Evolutionary conservation across 163 green algal species (phyloP).

Genomic region (Scenedesmus sp.): DNA sequence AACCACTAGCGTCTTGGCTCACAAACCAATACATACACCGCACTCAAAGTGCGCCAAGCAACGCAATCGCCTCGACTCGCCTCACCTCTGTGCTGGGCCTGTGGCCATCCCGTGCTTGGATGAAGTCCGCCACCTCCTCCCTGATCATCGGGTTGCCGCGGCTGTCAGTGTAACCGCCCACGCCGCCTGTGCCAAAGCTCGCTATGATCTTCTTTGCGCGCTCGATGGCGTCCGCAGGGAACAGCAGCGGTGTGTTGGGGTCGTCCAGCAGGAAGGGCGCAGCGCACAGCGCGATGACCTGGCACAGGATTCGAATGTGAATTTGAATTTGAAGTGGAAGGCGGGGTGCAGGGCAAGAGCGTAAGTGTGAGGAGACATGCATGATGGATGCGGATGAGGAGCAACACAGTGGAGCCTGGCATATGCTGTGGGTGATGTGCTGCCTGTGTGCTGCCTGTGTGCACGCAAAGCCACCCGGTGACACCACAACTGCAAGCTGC

Average conservation of each 20-base stretch:
- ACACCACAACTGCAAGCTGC: no score
- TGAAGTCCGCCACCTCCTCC: slow-evolving; percentile 88
- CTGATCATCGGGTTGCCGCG: slow-evolving; percentile 80
- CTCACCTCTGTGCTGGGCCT: slow-evolving; percentile 24
- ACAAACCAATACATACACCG: no score
- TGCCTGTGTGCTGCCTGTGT: no score
- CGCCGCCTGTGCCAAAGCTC: slow-evolving; percentile 54
- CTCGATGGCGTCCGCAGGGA: slow-evolving; percentile 78
- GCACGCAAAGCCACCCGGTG: no score
- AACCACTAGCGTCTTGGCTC: no score
- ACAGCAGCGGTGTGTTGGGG: slow-evolving; percentile 70
- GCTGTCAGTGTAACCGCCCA: slow-evolving; percentile 90
- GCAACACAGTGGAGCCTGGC: no score
- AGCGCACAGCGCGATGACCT: slow-evolving; percentile 79
- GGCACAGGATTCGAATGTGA: background rate
- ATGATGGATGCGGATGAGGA: no score
- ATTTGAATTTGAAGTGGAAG: no score
- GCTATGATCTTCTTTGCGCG: slow-evolving; percentile 64
- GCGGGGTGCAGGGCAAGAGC: no score
- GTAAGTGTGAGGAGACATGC: no score
- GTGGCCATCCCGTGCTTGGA: slow-evolving; percentile 73
- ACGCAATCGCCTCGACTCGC: background rate
- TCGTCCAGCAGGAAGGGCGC: slow-evolving; percentile 82
- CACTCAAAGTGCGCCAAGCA: background rate
- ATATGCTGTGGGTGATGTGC: no score